Conservation (phyloP, 352 stramenopile species). For the Halophytophthora batemanensis region DNA sequence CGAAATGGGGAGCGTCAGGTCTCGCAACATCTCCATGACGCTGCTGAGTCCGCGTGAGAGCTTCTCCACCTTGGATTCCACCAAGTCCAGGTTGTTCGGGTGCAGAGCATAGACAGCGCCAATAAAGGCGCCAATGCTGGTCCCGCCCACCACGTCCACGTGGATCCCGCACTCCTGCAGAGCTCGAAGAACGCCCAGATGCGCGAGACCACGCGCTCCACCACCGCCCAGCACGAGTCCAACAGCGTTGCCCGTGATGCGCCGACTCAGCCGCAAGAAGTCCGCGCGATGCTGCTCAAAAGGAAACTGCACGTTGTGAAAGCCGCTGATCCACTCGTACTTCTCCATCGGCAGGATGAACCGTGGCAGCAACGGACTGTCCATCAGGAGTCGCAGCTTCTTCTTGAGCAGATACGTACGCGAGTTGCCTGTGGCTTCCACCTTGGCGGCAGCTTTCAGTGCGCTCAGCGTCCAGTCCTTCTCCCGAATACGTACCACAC, state of each 20-base stretch:
- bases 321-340: conserved; percentile 84
- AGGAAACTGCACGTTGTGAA: conserved; percentile 82
- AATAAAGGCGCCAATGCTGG: conserved; percentile 87
- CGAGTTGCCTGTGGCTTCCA: conserved; percentile 45
- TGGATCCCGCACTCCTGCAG: conserved; percentile 91
- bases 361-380: conserved; percentile 57
- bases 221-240: conserved; percentile 93
- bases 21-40: conserved; percentile 68
- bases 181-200: conserved; percentile 92
- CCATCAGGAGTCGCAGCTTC: conserved; percentile 50
- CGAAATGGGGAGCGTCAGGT: conserved; percentile 87
- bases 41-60: conserved; percentile 68
- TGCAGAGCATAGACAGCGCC: conserved; percentile 77
- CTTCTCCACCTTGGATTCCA: conserved; percentile 50
- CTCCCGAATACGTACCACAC: conserved; percentile 73
- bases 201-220: conserved; percentile 90
- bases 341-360: conserved; percentile 82
- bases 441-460: conserved; percentile 40
- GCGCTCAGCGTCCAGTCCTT: conserved; percentile 72
- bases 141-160: conserved; percentile 93
- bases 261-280: conserved; percentile 84
- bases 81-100: conserved; percentile 59
- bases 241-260: conserved; percentile 90
- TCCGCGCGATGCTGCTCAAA: conserved; percentile 73
- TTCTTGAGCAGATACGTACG: conserved; percentile 54